Evolutionary conservation across 441 rosid genomes (phyloP).

Genomic region (Breynia disticha): DNA sequence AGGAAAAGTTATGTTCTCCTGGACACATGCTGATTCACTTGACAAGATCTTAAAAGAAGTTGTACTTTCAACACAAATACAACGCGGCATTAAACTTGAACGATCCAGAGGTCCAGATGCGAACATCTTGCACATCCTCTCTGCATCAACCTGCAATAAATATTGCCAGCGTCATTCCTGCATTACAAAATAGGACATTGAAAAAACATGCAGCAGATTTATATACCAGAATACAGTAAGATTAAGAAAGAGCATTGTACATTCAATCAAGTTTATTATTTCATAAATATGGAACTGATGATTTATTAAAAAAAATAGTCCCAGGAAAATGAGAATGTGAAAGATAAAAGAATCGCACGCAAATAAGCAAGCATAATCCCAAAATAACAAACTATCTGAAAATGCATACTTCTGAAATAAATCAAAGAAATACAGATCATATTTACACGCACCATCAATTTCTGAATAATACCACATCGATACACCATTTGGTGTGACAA

Average conservation of each 20-base stretch:
- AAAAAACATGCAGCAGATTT: background rate
- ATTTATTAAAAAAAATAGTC: no score
- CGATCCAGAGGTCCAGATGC: constrained; percentile 32
- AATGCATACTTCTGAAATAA: background rate
- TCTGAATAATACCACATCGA: constrained; percentile 52
- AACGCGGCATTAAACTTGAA: constrained; percentile 31
- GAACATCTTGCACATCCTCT: constrained; percentile 47
- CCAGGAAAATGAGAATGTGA: no score
- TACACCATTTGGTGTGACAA: constrained; percentile 83
- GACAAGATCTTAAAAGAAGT: constrained; percentile 49
- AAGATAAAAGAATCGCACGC: background rate
- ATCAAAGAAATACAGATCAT: background rate
- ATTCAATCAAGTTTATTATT: background rate
- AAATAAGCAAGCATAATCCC: background rate
- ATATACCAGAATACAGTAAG: constrained; percentile 7
- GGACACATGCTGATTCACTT: constrained; percentile 27
- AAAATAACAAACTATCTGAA: background rate
- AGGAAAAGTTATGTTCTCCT: constrained; percentile 20
- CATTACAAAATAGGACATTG: background rate
- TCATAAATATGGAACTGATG: no score
- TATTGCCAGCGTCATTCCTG: constrained; percentile 3
- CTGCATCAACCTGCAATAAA: constrained; percentile 53
- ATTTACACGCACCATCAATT: constrained; percentile 54
- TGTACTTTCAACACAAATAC: constrained; percentile 37
- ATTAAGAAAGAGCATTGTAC: background rate